Conservation (phyloP, 192 early-diverging fungal species). For the Martensiomyces pterosporus region DNA sequence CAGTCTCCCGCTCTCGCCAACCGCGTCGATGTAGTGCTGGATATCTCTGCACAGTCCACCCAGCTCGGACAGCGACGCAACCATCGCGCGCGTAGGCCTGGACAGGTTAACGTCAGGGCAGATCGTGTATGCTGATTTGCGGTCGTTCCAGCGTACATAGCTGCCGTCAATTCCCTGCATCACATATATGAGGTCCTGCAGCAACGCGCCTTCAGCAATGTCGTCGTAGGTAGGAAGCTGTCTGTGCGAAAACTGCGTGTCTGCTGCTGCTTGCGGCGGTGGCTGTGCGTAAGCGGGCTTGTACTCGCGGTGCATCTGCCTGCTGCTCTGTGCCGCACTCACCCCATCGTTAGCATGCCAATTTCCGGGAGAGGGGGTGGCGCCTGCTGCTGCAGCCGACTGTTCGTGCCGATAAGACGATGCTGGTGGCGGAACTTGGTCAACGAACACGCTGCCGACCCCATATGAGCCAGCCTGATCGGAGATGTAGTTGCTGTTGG, state of each 20-base stretch:
- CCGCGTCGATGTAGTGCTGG: constrained; percentile 51
- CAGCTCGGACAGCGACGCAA: constrained; percentile 66
- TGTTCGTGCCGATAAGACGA: too few relatives aligned
- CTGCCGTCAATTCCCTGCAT: constrained; percentile 94
- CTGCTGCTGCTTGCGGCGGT: neutral
- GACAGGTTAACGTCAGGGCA: constrained; percentile 50
- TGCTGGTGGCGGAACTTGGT: neutral
- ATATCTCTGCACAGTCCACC: constrained; percentile 74
- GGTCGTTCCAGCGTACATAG: constrained; percentile 63
- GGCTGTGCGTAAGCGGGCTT: too few relatives aligned
- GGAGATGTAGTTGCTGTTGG: constrained; percentile 15
- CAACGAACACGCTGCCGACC: neutral
- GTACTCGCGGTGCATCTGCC: too few relatives aligned
- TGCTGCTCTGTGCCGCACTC: too few relatives aligned
- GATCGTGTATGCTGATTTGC: constrained; percentile 52
- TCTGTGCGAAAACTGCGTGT: constrained; percentile 9
- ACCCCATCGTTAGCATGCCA: too few relatives aligned
- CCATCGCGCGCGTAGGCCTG: constrained; percentile 61
- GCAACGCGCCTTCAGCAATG: constrained; percentile 57
- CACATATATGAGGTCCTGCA: constrained; percentile 86
- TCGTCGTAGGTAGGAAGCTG: constrained; percentile 39
- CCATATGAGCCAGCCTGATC: neutral
- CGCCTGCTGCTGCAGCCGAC: too few relatives aligned
- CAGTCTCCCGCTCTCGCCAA: constrained; percentile 18
- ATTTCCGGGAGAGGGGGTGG: too few relatives aligned